Conservation (phyloP, 2,329 filamentous ascomycete species). For the Aspergillus sp. region DNA sequence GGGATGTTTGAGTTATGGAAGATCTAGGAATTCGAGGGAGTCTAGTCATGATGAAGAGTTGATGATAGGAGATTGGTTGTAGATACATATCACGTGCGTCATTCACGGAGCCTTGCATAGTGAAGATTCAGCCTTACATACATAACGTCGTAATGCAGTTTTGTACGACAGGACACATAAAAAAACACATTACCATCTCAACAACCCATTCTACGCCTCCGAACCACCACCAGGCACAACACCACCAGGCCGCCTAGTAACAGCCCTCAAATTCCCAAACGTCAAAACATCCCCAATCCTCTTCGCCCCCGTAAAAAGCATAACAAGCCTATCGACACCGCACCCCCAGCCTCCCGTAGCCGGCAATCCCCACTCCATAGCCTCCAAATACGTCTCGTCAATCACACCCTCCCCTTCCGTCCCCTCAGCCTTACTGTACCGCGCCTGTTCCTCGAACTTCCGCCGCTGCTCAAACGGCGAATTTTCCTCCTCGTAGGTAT, state of each 20-base stretch:
- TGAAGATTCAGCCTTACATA: too few relatives aligned
- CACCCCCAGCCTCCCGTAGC: conserved; percentile 96
- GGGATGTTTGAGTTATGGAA: background rate
- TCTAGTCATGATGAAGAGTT: background rate
- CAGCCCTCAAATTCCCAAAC: conserved; percentile 71
- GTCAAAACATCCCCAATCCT: conserved; percentile 79
- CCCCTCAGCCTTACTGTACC: conserved; percentile 39
- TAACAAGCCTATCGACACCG: conserved; percentile 81
- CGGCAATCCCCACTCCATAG: conserved; percentile 82
- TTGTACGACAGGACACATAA: background rate
- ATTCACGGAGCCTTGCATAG: background rate
- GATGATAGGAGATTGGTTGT: background rate
- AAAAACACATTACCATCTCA: background rate
- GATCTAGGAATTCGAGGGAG: background rate
- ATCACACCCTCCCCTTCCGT: conserved; percentile 41
- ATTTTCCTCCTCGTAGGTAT: conserved; percentile 98
- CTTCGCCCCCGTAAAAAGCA: conserved; percentile 74
- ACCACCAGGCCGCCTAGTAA: conserved; percentile 25
- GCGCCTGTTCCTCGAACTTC: conserved; percentile 65
- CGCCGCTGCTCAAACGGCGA: conserved; percentile 75
- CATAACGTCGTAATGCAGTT: background rate
- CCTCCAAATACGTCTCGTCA: conserved; percentile 78
- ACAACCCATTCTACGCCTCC: too few relatives aligned
- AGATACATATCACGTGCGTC: background rate
- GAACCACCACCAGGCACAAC: background rate